These are phyloP conservation scores for Trypanosoma theileri DNA, from an alignment of 208 protist species.

Conservation along the genomic window DNA sequence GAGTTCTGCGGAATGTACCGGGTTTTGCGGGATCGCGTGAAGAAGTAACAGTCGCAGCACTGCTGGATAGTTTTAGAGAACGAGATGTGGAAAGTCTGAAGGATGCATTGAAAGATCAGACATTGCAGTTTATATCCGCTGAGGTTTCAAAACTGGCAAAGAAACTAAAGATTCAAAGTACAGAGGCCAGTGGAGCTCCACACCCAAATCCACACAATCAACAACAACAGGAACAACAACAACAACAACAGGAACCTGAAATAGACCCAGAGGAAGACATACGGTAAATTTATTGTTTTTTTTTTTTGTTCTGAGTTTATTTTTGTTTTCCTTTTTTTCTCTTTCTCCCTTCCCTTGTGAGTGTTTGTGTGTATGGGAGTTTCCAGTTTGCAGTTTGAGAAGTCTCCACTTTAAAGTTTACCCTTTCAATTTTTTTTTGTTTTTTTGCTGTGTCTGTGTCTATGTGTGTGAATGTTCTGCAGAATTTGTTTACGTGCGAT, in stretches of 20 bases:
- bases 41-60: conserved; percentile 38
- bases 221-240: conserved; percentile 5
- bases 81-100: conserved; percentile 56
- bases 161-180: conserved; percentile 47
- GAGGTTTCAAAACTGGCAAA: conserved; percentile 68
- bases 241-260: conserved; percentile 22
- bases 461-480: too few relatives aligned
- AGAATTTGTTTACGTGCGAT: too few relatives aligned
- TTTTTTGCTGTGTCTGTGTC: too few relatives aligned
- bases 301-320: neutral
- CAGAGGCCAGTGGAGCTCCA: conserved; percentile 1
- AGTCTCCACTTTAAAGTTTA: too few relatives aligned
- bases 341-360: neutral
- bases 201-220: neutral
- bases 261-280: conserved; percentile 27
- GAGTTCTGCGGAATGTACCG: conserved; percentile 41
- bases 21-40: conserved; percentile 67
- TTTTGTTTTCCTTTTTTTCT: conserved; percentile 4
- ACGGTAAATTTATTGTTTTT: neutral
- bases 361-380: neutral
- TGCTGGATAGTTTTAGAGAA: conserved; percentile 65
- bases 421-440: too few relatives aligned
- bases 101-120: conserved; percentile 46
- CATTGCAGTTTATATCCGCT: conserved; percentile 64
- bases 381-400: too few relatives aligned